Conservation (phyloP, 257 asterid genomes). For the Gentiana straminea region DNA sequence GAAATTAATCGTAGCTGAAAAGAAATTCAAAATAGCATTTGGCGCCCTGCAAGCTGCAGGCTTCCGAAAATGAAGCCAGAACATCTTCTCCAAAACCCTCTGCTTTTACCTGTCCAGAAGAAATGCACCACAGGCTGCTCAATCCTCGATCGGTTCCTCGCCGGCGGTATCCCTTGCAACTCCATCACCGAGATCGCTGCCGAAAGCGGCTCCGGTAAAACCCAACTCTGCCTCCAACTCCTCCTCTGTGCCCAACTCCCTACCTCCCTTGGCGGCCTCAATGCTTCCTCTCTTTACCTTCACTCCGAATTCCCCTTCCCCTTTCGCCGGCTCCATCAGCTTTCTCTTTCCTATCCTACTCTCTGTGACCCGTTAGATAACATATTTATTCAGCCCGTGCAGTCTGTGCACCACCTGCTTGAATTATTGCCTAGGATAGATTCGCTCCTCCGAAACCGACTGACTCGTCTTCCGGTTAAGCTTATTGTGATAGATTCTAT, state of each 20-base stretch:
- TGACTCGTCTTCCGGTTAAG: slow-evolving; percentile 31
- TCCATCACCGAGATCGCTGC: slow-evolving; percentile 79
- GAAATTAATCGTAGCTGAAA: too few relatives aligned
- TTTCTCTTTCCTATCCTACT: slow-evolving; percentile 31
- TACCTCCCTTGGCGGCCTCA: slow-evolving; percentile 58
- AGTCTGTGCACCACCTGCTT: slow-evolving; percentile 78
- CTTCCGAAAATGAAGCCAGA: slow-evolving; percentile 33
- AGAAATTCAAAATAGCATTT: not conserved
- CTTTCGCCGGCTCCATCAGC: slow-evolving; percentile 66
- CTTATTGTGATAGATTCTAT: slow-evolving; percentile 72
- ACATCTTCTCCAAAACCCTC: slow-evolving; percentile 51
- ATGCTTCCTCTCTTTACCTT: slow-evolving; percentile 72
- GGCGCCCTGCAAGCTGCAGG: not conserved
- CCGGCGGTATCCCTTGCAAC: slow-evolving; percentile 78
- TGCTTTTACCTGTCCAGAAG: slow-evolving; percentile 30
- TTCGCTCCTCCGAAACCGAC: slow-evolving; percentile 13
- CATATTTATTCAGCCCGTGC: slow-evolving; percentile 48
- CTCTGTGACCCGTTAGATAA: slow-evolving; percentile 35
- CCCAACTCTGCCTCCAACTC: slow-evolving; percentile 85
- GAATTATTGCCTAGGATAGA: slow-evolving; percentile 69
- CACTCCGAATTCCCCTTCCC: slow-evolving; percentile 89
- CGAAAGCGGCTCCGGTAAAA: slow-evolving; percentile 89
- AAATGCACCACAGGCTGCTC: slow-evolving; percentile 54
- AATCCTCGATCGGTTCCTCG: slow-evolving; percentile 52
- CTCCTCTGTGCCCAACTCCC: slow-evolving; percentile 79